These are phyloP conservation scores for Apium graveolens DNA, from an alignment of 129 eudicot species.

Conservation along the genomic window DNA sequence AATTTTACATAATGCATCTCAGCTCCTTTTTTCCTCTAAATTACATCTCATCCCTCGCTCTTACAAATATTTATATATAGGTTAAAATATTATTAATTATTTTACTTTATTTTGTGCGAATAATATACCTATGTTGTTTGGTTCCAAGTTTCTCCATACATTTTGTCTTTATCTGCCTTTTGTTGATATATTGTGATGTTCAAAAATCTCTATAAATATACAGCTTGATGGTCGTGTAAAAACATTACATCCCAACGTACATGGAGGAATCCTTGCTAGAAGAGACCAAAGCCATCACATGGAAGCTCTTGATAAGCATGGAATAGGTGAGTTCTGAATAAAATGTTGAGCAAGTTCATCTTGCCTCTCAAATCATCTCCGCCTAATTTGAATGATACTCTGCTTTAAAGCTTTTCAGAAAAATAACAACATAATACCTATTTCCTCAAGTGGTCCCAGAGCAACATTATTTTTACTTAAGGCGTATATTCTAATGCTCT, in stretches of 20 bases:
- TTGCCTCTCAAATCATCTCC: neutral
- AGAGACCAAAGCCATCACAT: slow-evolving; percentile 89
- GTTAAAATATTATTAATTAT: neutral
- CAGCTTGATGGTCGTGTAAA: slow-evolving; percentile 99
- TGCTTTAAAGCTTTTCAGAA: neutral
- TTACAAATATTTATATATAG: neutral
- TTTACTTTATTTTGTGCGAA: neutral
- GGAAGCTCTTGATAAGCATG: slow-evolving; percentile 84
- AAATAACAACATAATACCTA: neutral
- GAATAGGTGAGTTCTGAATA: slow-evolving; percentile 48
- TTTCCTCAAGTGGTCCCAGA: neutral
- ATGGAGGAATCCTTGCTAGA: slow-evolving; percentile 96
- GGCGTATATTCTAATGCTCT: neutral
- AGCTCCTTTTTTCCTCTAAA: neutral
- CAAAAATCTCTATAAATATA: neutral
- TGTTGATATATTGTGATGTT: neutral
- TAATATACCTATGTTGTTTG: neutral
- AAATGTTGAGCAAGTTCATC: neutral
- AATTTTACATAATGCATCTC: neutral
- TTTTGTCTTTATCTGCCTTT: neutral
- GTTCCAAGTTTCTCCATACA: neutral
- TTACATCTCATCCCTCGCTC: neutral
- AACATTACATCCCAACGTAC: slow-evolving; percentile 87
- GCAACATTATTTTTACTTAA: neutral
- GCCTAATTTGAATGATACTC: neutral